Evolutionary conservation across 345 rosid species (phyloP).

Genomic region (Hibiscus mutabilis): DNA sequence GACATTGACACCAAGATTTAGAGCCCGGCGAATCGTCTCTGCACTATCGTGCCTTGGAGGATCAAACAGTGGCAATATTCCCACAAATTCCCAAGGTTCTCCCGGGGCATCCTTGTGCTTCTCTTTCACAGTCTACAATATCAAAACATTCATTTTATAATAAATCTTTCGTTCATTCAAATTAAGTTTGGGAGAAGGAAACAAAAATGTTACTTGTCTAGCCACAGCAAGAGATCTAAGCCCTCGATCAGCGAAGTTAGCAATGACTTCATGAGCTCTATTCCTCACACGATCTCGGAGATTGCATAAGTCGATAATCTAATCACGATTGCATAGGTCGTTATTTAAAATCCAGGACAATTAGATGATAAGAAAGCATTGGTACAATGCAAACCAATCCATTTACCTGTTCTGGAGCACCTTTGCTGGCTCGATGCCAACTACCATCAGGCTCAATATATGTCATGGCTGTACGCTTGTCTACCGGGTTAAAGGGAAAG

Average conservation of each 20-base stretch:
- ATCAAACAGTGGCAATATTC: slow-evolving; percentile 65
- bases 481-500: slow-evolving; percentile 73
- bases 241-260: slow-evolving; percentile 67
- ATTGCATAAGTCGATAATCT: slow-evolving; percentile 57
- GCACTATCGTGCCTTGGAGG: slow-evolving; percentile 84
- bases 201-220: slow-evolving; percentile 32
- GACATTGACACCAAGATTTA: slow-evolving; percentile 60
- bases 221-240: slow-evolving; percentile 56
- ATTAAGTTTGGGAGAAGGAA: neutral
- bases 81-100: slow-evolving; percentile 60
- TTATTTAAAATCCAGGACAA: neutral
- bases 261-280: slow-evolving; percentile 54
- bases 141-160: neutral
- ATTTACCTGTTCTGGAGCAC: slow-evolving; percentile 67
- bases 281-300: slow-evolving; percentile 35
- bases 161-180: neutral
- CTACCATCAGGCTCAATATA: slow-evolving; percentile 43
- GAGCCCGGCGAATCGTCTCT: slow-evolving; percentile 62
- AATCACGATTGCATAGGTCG: neutral
- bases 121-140: slow-evolving; percentile 41
- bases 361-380: neutral
- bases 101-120: slow-evolving; percentile 52
- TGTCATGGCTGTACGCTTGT: slow-evolving; percentile 63
- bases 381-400: neutral
- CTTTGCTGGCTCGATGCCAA: slow-evolving; percentile 69